phyloP scores from a whole-genome alignment of 208 protist genomes.

The Jaenimonas drosophilae region DNA sequence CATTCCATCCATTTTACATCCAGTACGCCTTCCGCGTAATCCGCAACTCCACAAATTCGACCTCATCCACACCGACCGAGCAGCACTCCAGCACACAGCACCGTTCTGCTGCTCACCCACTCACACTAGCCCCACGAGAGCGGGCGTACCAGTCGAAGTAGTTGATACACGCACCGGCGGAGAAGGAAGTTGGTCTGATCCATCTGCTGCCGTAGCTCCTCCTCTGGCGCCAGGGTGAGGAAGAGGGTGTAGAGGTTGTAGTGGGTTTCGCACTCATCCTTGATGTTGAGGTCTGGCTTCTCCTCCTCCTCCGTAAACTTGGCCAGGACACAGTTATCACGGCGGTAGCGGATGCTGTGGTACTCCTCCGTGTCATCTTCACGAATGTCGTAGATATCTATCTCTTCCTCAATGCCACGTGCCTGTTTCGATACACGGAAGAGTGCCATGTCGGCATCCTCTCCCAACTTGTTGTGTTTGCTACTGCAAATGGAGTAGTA shows the following conservation, averaged over 20 bases:
- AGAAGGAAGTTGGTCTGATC: constrained; percentile 79
- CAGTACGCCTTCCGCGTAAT: too few species aligned
- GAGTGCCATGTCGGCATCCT: constrained; percentile 81
- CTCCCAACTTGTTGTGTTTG: constrained; percentile 76
- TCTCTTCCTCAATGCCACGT: constrained; percentile 26
- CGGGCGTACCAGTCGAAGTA: constrained; percentile 70
- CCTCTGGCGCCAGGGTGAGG: constrained; percentile 33
- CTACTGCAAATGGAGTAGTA: constrained; percentile 65
- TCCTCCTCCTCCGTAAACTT: constrained; percentile 48
- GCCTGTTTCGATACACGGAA: constrained; percentile 72
- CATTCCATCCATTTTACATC: too few species aligned
- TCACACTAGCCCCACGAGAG: constrained; percentile 64
- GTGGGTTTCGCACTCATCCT: constrained; percentile 58
- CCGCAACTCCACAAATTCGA: too few species aligned
- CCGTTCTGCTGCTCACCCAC: not conserved
- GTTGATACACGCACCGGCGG: constrained; percentile 60
- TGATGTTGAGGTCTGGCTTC: constrained; percentile 36
- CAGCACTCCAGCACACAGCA: not conserved
- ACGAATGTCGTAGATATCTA: constrained; percentile 21
- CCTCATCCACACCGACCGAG: not conserved
- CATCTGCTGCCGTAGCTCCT: constrained; percentile 35
- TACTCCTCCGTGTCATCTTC: constrained; percentile 22
- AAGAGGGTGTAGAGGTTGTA: constrained; percentile 75
- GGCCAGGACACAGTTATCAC: constrained; percentile 45
- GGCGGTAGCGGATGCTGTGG: constrained; percentile 72